These are phyloP conservation scores for Lepiota brunneoincarnata DNA, from an alignment of 768 basidiomycete genomes.

Conservation along the genomic window DNA sequence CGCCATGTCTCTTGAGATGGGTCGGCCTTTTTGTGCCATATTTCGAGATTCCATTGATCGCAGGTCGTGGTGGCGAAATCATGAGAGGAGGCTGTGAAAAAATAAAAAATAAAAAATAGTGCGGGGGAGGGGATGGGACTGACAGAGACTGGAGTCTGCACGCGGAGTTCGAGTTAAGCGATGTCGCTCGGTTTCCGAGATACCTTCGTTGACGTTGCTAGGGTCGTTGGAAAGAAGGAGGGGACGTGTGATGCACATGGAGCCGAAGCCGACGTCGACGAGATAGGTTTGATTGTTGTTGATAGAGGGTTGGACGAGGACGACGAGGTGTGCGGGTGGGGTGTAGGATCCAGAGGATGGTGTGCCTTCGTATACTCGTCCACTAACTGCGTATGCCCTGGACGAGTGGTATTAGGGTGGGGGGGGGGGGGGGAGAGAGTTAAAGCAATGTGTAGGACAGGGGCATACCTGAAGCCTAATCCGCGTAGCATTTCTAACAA, in stretches of 20 bases:
- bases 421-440: too few species aligned
- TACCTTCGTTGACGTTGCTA: background rate
- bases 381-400: conserved; percentile 26
- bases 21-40: conserved; percentile 12
- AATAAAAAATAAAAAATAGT: background rate
- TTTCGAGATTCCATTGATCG: conserved; percentile 16
- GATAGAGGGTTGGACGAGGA: conserved; percentile 28
- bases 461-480: conserved; percentile 26
- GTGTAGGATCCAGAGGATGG: conserved; percentile 15
- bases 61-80: background rate
- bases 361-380: conserved; percentile 23
- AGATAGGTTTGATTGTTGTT: conserved; percentile 26
- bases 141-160: background rate
- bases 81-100: background rate
- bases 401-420: too few species aligned
- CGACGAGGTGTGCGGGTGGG: conserved; percentile 22
- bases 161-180: background rate
- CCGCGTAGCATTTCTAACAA: conserved; percentile 26
- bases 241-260: conserved; percentile 21
- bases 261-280: conserved; percentile 31
- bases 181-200: conserved; percentile 6
- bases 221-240: conserved; percentile 22
- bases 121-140: too few species aligned
- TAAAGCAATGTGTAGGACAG: too few species aligned
- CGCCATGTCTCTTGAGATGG: conserved; percentile 18